Conservation (phyloP, 352 stramenopile species). For the Phytophthora boehmeriae region DNA sequence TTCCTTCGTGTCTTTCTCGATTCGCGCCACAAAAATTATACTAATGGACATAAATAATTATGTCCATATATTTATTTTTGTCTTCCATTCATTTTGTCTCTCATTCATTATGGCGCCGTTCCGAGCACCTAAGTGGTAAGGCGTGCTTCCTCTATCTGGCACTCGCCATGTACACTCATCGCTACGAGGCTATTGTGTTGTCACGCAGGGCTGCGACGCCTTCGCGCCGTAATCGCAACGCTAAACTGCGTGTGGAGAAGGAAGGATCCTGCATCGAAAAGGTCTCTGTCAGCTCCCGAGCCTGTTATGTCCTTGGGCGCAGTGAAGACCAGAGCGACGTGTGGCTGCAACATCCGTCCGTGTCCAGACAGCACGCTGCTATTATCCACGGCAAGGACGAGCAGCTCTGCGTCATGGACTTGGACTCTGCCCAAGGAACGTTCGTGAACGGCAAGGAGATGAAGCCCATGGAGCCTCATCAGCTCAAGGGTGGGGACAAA, state of each 20-base stretch:
- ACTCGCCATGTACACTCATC: no score
- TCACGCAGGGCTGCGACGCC: slow-evolving; percentile 55
- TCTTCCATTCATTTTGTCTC: no score
- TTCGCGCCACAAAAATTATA: no score
- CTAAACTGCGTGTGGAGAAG: slow-evolving; percentile 61
- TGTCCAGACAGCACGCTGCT: slow-evolving; percentile 82
- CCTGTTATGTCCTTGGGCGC: slow-evolving; percentile 75
- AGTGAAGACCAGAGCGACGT: slow-evolving; percentile 81
- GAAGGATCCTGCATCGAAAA: slow-evolving; percentile 48
- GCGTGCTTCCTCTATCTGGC: neutral
- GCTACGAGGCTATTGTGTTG: neutral
- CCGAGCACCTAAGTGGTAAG: slow-evolving; percentile 27
- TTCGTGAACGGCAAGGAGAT: slow-evolving; percentile 81
- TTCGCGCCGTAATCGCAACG: slow-evolving; percentile 43
- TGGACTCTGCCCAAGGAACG: slow-evolving; percentile 85
- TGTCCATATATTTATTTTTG: no score
- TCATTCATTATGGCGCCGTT: slow-evolving; percentile 25
- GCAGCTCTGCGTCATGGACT: slow-evolving; percentile 66
- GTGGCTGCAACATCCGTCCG: slow-evolving; percentile 76
- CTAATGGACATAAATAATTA: no score
- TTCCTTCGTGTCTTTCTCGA: no score
- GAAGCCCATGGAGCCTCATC: slow-evolving; percentile 42
- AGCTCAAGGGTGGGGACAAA: slow-evolving; percentile 50
- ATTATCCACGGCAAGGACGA: slow-evolving; percentile 71
- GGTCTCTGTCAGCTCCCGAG: slow-evolving; percentile 50